Percentiles rank a stretch among this genome's conserved stretches.
Conservation (phyloP, 75 land plant species). For the Cupressus sempervirens region DNA sequence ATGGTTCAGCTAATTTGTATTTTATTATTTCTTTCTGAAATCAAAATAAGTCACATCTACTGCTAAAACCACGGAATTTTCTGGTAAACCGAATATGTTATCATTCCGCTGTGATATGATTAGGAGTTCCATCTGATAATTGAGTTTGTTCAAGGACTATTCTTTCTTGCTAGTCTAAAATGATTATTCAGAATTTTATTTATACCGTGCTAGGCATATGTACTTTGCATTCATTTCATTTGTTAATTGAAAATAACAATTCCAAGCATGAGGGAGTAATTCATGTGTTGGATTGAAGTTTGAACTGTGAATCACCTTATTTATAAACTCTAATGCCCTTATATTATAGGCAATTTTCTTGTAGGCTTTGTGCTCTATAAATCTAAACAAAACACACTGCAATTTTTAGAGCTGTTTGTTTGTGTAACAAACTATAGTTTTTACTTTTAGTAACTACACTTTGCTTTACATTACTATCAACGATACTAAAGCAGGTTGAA, state of each 20-base stretch:
- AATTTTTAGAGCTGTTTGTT: neutral
- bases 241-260: neutral
- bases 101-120: neutral
- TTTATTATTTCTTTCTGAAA: neutral
- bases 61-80: neutral
- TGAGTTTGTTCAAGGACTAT: neutral
- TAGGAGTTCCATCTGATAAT: neutral
- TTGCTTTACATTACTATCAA: constrained; percentile 3
- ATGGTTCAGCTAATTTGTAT: neutral
- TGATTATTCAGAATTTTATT: neutral
- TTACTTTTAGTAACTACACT: neutral
- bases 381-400: neutral
- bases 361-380: neutral
- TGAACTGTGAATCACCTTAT: neutral
- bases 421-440: neutral
- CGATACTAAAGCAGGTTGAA: neutral
- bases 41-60: neutral
- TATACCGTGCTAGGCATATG: neutral
- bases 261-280: neutral
- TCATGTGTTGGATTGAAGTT: neutral
- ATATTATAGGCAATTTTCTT: no score
- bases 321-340: no score
- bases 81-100: neutral
- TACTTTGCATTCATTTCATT: neutral
- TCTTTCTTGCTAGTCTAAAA: neutral